phyloP scores from a whole-genome alignment of 768 basidiomycete genomes.

The Gautieria morchelliformis region DNA sequence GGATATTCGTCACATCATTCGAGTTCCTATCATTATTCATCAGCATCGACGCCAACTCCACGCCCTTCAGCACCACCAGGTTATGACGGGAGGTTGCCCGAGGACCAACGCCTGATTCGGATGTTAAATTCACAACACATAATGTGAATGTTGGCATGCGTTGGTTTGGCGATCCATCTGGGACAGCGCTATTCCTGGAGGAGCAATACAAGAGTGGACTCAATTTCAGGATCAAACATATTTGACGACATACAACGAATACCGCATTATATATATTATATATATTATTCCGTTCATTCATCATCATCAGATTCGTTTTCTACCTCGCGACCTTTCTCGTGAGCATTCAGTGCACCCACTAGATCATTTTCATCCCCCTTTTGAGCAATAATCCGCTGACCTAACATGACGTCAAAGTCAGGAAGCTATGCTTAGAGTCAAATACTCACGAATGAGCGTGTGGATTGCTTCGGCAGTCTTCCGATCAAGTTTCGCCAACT shows the following conservation, averaged over 20 bases:
- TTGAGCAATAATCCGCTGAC: slow-evolving; percentile 70
- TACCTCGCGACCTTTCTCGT: slow-evolving; percentile 43
- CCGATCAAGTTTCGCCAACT: slow-evolving; percentile 78
- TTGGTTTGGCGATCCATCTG: not conserved
- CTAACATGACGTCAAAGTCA: slow-evolving; percentile 26
- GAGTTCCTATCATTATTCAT: slow-evolving; percentile 12
- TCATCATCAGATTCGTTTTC: slow-evolving; percentile 57
- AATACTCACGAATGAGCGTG: slow-evolving; percentile 75
- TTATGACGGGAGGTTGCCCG: slow-evolving; percentile 33
- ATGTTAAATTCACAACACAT: slow-evolving; percentile 41
- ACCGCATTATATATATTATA: slow-evolving; percentile 3
- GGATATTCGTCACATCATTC: slow-evolving; percentile 17
- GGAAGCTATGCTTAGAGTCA: not conserved
- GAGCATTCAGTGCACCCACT: slow-evolving; percentile 75
- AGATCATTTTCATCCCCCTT: slow-evolving; percentile 74
- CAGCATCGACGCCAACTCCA: slow-evolving; percentile 13
- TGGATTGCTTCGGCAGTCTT: slow-evolving; percentile 90
- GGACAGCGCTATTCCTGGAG: not conserved
- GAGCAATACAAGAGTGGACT: not conserved
- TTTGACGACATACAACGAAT: slow-evolving; percentile 7
- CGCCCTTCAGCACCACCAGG: slow-evolving; percentile 10
- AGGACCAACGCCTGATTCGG: slow-evolving; percentile 53
- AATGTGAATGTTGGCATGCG: slow-evolving; percentile 12
- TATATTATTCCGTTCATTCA: slow-evolving; percentile 27
- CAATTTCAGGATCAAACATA: not conserved